Evolutionary conservation across 768 basidiomycete genomes (phyloP).

Genomic region (Kwoniella sp.): DNA sequence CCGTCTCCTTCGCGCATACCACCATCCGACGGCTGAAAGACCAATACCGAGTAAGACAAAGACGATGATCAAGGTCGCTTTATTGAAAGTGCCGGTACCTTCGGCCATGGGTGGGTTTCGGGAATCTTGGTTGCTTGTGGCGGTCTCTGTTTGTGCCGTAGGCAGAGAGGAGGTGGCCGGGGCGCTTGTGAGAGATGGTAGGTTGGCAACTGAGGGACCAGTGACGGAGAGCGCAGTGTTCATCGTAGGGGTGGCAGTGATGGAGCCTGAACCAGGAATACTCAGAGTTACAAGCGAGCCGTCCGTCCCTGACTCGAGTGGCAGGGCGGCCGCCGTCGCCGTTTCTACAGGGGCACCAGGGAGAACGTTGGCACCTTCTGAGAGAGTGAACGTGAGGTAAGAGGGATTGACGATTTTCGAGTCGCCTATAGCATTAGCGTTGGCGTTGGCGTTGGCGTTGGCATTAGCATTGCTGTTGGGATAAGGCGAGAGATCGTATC

Average conservation of each 20-base stretch:
- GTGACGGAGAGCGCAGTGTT: too few relatives aligned
- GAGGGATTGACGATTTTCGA: background rate
- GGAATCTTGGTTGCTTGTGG: background rate
- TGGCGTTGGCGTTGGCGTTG: background rate
- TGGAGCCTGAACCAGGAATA: too few relatives aligned
- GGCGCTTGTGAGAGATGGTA: too few relatives aligned
- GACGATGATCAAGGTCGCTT: slow-evolving; percentile 16
- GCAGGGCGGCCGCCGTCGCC: too few relatives aligned
- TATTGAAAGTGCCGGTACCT: slow-evolving; percentile 9
- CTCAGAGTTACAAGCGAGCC: too few relatives aligned
- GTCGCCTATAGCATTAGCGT: background rate
- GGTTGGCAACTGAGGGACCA: too few relatives aligned
- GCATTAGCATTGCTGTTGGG: background rate
- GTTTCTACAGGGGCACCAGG: background rate
- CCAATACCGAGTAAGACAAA: slow-evolving; percentile 6
- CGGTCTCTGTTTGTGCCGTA: too few relatives aligned
- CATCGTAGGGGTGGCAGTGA: too few relatives aligned
- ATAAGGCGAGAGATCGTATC: background rate
- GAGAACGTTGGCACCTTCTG: slow-evolving; percentile 17
- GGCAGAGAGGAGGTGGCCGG: too few relatives aligned
- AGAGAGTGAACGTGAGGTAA: slow-evolving; percentile 3
- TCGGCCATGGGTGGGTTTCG: too few relatives aligned
- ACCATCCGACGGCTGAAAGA: background rate
- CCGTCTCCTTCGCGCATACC: slow-evolving; percentile 12
- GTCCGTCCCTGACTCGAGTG: too few relatives aligned